phyloP scores from a whole-genome alignment of 139 green algal species.

The Coelastrella sp. region DNA sequence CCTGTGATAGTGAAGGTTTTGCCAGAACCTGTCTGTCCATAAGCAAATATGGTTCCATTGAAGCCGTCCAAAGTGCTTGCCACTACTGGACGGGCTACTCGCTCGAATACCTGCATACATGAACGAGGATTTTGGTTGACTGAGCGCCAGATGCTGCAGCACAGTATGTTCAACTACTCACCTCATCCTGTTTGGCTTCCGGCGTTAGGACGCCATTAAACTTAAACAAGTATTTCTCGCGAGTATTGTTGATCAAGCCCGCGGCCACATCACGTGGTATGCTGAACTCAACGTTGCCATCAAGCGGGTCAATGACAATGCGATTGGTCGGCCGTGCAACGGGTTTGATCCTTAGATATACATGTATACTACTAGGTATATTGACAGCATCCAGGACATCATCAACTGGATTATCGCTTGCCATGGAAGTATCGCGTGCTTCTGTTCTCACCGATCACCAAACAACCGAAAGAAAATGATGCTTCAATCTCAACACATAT shows the following conservation, averaged over 20 bases:
- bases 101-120: conserved; percentile 83
- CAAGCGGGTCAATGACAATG: conserved; percentile 52
- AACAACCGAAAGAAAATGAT: too few relatives aligned
- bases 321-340: conserved; percentile 37
- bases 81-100: conserved; percentile 71
- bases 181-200: conserved; percentile 88
- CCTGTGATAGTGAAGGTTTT: conserved; percentile 64
- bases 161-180: background rate
- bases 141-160: background rate
- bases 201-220: conserved; percentile 85
- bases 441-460: too few relatives aligned
- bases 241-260: conserved; percentile 87
- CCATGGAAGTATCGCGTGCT: too few relatives aligned
- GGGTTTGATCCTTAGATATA: conserved; percentile 77
- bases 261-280: conserved; percentile 56
- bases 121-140: background rate
- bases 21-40: conserved; percentile 42
- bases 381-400: background rate
- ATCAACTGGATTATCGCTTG: background rate
- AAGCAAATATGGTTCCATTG: conserved; percentile 55
- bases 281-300: conserved; percentile 69
- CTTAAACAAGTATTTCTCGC: conserved; percentile 81
- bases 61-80: conserved; percentile 75
- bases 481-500: too few relatives aligned
- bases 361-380: conserved; percentile 59